Base-by-base conservation (phyloP, 495 filamentous ascomycete genomes). In the Penicillium arizonense region DNA sequence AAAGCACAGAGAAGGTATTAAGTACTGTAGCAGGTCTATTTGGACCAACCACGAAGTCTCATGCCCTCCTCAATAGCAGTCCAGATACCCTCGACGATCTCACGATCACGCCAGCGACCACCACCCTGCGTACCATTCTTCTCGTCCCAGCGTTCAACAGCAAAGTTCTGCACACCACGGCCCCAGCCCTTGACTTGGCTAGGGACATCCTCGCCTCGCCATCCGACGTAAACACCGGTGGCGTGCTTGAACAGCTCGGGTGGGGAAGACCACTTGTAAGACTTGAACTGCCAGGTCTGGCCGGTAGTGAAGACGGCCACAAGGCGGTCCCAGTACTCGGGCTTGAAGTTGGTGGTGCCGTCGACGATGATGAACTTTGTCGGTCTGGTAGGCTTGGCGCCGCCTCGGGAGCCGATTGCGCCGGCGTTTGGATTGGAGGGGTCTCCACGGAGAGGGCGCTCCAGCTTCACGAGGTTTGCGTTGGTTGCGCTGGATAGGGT, bases 281-380 rank as follows among this genome's bases (percentile, higher is more conserved):
- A 87, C 73, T 96, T 96, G 74, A 97, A 99, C 70, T 99, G 94
- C 94, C 94, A 99, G 10, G 87, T 86, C 70, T 99, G 94, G 20
- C 94, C 94, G 8, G 94, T 99, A 0, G 94, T 99, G 72, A 99
- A 99, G 40, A 99, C 91, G 8, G 90, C 95, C 8, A 97, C 94
- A 9, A 99, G 89, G 16, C 95, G 86, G 51, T 86, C 83, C 94
- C 94, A 99, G 74, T 97, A 97, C 64, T 97, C 92, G 1, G 94
- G 94, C 68, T 94, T 94, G 78, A 99, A 99, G 70, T 95, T 87
- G 61, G 94, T 86, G 0, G 90, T 86, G 11, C 83, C 85, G 65
- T 99, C 94, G 46, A 97, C 93, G 20, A 99, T 83, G 61, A 96
- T 24, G 76, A 99, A 97, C 45, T 92, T 87, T 60, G 95, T 84